A percentile compares a stretch with the other conserved stretches of the same genome.
These are phyloP conservation scores for Colletotrichum costaricense DNA, from an alignment of 2,329 filamentous ascomycete genomes.

Conservation along the genomic window DNA sequence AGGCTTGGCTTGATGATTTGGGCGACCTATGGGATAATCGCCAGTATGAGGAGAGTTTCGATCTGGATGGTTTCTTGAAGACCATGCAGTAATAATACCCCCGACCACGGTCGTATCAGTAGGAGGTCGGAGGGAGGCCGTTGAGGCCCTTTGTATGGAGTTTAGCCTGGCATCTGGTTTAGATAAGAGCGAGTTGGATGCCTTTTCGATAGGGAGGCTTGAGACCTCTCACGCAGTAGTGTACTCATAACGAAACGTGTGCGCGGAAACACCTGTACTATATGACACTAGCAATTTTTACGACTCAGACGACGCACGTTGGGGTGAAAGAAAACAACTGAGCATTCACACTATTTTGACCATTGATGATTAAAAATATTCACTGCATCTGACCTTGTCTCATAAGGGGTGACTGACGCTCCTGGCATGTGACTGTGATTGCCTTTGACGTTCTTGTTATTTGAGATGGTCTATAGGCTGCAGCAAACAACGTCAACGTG, in stretches of 20 bases:
- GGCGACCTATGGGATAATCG: conserved; percentile 97
- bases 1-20: conserved; percentile 92
- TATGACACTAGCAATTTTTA: conserved; percentile 14
- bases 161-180: conserved; percentile 31
- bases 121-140: neutral
- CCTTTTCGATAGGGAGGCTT: conserved; percentile 8
- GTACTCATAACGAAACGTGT: conserved; percentile 30
- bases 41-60: conserved; percentile 98
- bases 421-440: neutral
- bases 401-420: too few relatives aligned
- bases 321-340: neutral
- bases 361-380: neutral
- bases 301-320: neutral
- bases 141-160: conserved; percentile 22
- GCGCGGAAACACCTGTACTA: conserved; percentile 26
- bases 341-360: neutral
- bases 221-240: conserved; percentile 7
- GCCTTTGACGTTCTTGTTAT: too few relatives aligned
- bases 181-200: conserved; percentile 26
- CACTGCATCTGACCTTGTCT: neutral
- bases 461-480: neutral
- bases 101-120: neutral
- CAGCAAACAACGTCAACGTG: neutral
- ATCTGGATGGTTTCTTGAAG: conserved; percentile 93
- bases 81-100: conserved; percentile 75